Conservation (phyloP, 129 eudicot genomes). For the Tagetes erecta region DNA sequence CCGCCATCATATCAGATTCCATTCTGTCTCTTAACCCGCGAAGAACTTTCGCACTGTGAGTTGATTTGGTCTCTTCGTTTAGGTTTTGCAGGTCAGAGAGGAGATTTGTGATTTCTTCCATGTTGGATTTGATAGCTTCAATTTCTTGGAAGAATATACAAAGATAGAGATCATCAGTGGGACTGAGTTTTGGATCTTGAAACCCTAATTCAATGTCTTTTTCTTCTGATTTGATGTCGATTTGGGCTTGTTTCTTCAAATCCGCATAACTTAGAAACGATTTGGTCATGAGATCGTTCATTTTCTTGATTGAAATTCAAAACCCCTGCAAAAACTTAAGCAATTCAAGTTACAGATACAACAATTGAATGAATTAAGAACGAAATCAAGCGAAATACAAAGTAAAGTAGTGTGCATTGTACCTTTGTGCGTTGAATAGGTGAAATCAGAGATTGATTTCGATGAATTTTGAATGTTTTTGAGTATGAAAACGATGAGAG, state of each 20-base stretch:
- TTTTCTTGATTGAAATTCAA: slow-evolving; percentile 34
- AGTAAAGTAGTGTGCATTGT: not conserved
- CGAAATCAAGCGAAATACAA: not conserved
- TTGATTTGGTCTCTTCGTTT: slow-evolving; percentile 65
- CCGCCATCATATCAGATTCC: slow-evolving; percentile 70
- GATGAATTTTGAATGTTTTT: slow-evolving; percentile 6
- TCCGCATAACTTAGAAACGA: slow-evolving; percentile 84
- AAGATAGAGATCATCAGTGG: slow-evolving; percentile 56
- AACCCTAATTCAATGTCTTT: slow-evolving; percentile 45
- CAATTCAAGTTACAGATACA: too few relatives aligned
- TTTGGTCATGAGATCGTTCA: slow-evolving; percentile 93
- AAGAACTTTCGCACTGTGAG: slow-evolving; percentile 67
- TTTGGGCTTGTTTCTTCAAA: slow-evolving; percentile 78
- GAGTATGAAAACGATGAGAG: slow-evolving; percentile 8
- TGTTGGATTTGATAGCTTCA: slow-evolving; percentile 52
- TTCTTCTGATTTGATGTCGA: slow-evolving; percentile 50
- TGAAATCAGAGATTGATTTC: slow-evolving; percentile 46
- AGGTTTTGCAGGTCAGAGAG: slow-evolving; percentile 59
- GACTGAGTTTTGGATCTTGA: slow-evolving; percentile 34
- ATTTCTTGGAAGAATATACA: slow-evolving; percentile 69
- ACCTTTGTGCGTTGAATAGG: not conserved
- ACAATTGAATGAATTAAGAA: not conserved
- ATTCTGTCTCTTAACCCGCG: slow-evolving; percentile 69
- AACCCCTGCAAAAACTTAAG: slow-evolving; percentile 35
- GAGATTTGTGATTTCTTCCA: slow-evolving; percentile 70